Evolutionary conservation across 768 basidiomycete genomes (phyloP).

Genomic region (Phanerochaete sordida): DNA sequence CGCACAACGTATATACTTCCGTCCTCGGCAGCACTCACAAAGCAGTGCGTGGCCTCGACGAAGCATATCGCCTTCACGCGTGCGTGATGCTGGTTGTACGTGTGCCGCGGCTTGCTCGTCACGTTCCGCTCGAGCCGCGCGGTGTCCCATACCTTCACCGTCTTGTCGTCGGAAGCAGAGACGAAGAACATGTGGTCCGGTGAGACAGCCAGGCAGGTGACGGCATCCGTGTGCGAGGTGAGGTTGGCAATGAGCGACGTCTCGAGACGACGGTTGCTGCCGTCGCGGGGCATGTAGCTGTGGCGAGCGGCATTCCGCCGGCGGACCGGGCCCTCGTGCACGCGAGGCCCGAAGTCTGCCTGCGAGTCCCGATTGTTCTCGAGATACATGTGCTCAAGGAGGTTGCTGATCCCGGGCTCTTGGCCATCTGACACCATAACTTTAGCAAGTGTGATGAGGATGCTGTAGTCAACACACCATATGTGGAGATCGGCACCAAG

Average conservation of each 20-base stretch:
- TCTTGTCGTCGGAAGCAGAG: constrained; percentile 91
- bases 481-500: constrained; percentile 61
- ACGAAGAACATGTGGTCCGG: constrained; percentile 96
- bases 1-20: constrained; percentile 83
- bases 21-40: constrained; percentile 82
- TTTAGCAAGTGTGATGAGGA: neutral
- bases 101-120: constrained; percentile 63
- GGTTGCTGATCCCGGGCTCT: constrained; percentile 84
- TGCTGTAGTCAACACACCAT: constrained; percentile 44
- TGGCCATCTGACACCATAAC: constrained; percentile 65
- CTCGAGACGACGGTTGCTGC: constrained; percentile 56
- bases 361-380: constrained; percentile 85
- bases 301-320: constrained; percentile 73
- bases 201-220: constrained; percentile 81
- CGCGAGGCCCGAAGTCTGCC: constrained; percentile 87
- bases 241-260: constrained; percentile 83
- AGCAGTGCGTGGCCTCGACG: constrained; percentile 84
- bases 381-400: constrained; percentile 86
- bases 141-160: constrained; percentile 90
- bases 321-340: constrained; percentile 78
- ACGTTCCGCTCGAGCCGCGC: constrained; percentile 93
- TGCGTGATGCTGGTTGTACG: constrained; percentile 63
- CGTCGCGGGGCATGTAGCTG: constrained; percentile 64
- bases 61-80: constrained; percentile 68
- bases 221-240: constrained; percentile 72